Evolutionary conservation across 2,329 filamentous ascomycete species (phyloP), one percentile per base, ranked within the genome.

Genomic region (Colletotrichum liriopes): DNA sequence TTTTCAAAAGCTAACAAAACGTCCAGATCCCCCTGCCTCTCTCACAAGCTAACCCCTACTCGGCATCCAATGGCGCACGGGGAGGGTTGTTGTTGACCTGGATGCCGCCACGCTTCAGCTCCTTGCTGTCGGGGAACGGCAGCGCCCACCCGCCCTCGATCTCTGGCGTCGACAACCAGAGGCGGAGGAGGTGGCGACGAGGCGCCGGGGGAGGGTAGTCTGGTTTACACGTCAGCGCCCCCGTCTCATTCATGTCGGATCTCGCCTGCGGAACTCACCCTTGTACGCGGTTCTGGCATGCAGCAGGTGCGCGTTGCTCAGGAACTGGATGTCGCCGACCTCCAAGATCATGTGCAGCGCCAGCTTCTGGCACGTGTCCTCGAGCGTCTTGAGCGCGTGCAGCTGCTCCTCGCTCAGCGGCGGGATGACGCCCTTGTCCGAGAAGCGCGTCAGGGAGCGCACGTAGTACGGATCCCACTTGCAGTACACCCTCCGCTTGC

Each of bases 381-480:
- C 95, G 11, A 96, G 87, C 8, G 96, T 86, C 54, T 88, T 78
- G 8, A 92, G 83, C 2, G 94, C 94, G 71, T 91, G 89, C 65
- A 87, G 76, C 82, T 97, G 94, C 69, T 88, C 92, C 0, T 86
- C 81, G 8, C 91, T 93, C 47, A 97, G 85, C 0, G 92, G 84
- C 7, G 94, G 94, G 73, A 97, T 92, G 56, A 93, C 79, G 1
- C 93, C 94, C 23, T 83, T 82, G 78, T 94, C 90, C 0, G 90
- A 93, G 84, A 96, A 96, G 37, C 94, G 90, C 26, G 84, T 87
- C 9, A 97, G 86, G 11, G 92, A 94, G 74, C 90, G 90, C 72
- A 97, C 90, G 80, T 93, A 97, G 87, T 97, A 97, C 1, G 95
- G 95, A 79, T 97, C 95, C 91, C 93, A 97, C 86, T 97, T 97